Conservation (phyloP, 345 rosid species). For the Salix caprea region DNA sequence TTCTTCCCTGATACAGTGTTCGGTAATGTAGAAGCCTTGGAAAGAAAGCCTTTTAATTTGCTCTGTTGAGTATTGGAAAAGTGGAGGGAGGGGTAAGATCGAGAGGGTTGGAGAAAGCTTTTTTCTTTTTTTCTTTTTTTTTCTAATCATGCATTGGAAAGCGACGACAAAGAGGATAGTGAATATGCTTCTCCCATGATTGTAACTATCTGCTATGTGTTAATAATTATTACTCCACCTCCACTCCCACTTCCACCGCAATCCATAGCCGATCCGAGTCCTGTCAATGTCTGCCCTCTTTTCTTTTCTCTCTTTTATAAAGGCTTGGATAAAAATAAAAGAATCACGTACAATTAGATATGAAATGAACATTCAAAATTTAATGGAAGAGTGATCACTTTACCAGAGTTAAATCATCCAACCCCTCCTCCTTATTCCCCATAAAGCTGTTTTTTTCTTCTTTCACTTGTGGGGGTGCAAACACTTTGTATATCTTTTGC, state of each 20-base stretch:
- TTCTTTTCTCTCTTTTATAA: slow-evolving; percentile 6
- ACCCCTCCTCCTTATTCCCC: slow-evolving; percentile 44
- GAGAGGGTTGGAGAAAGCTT: slow-evolving; percentile 21
- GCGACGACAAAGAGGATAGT: slow-evolving; percentile 82
- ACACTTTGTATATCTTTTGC: slow-evolving; percentile 28
- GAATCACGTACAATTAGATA: not conserved
- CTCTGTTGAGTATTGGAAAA: slow-evolving; percentile 13
- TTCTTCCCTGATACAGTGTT: not conserved
- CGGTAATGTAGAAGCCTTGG: slow-evolving; percentile 26
- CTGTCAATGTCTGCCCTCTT: slow-evolving; percentile 32
- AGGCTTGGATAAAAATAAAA: not conserved
- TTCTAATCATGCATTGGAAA: slow-evolving; percentile 81
- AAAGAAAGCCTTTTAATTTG: slow-evolving; percentile 30
- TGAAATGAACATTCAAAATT: slow-evolving; percentile 7
- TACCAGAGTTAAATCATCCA: slow-evolving; percentile 48
- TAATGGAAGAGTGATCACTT: slow-evolving; percentile 21
- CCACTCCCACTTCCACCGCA: slow-evolving; percentile 45
- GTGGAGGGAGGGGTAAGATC: not conserved
- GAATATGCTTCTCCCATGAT: slow-evolving; percentile 65
- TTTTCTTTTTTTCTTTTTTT: slow-evolving; percentile 14
- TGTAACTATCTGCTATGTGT: slow-evolving; percentile 46
- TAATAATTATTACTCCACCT: slow-evolving; percentile 39
- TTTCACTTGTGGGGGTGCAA: slow-evolving; percentile 38
- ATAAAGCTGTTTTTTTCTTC: slow-evolving; percentile 41
- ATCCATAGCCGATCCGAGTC: slow-evolving; percentile 41